Base-by-base conservation (phyloP, 2,329 filamentous ascomycete genomes). In the Pyrenophora graminea region DNA sequence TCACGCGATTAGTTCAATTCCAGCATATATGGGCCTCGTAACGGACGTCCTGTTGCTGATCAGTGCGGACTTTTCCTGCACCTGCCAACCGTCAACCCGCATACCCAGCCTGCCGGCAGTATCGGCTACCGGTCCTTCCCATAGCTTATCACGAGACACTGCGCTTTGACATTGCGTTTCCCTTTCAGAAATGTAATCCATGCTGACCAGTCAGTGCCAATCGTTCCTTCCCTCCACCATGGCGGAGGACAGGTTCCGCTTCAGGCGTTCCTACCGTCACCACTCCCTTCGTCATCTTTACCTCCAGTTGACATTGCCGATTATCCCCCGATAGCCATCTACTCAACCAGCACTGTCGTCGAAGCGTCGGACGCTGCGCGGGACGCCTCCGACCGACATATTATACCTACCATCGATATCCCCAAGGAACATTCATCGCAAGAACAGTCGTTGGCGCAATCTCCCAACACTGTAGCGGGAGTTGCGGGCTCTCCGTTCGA, bases 241-340 rank as follows among this genome's bases (percentile, higher is more conserved):
- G 68, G 63, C 55, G 67, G 63, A 52, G 68, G 54, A 58, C 70
- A 73, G 64, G 62, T 64, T 57, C 70, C 69, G 53, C 66, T 72
- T 56, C 62, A 55, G 30, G 58, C 45, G 43, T 50, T 53, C 51
- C 53, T 70, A 44, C 64, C 68, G 44, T 59, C 64, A 48, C 48
- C 59, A 45, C 59, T 63, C 51, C 54, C 57, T 19, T 34, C 61
- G 50, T 56, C 61, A 44, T 56, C 63, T 51, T 60, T 59, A 55
- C 52, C 63, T 45, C 49, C 60, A 41, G 48, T 61, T 32, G 25
- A 62, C 13, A 50, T 69, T 52, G 63, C 65, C 39, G 60, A 59
- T 44, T 67, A 66, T 48, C 47, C 62, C 42, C 57, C 62, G 21
- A 53, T 62, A 61, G 62, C 47, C 30, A 51, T 61, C 47, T 51